Evolutionary conservation across 768 basidiomycete genomes (phyloP), one percentile per base, ranked within the genome.

Genomic region (Russula brevipes): DNA sequence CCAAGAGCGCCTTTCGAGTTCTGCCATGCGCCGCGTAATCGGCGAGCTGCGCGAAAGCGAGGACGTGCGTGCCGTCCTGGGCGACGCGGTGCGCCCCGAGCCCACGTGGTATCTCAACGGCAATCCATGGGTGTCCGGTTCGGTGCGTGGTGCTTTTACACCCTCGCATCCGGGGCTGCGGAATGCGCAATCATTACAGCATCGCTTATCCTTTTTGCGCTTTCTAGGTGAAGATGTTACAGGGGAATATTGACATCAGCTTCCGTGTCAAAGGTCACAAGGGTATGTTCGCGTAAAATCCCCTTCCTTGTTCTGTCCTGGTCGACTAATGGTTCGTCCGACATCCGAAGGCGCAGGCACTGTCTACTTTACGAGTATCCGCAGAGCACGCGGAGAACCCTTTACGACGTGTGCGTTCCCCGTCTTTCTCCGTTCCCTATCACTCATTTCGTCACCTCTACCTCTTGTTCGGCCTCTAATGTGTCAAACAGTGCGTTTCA

Each of bases 341-440:
- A 10, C 12, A 3, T 58, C 39, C 35, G 38, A 49, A 90, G 89
- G 82, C 24, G 78, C 84, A 19, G 90, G 90, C 6, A 92, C 88
- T 17, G 72, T 91, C 2, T 91, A 92, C 70, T 92, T 91, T 72
- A 91, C 89, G 2, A 91, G 88, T 71, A 86, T 92, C 60, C 81
- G 90, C 47, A 61, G 53, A 41, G 60, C 38, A 17, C 61, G 61
- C 41, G 55, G 61, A 53, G 61, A 51, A 19, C 61, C 54, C 45
- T 62, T 62, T 55, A 62, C 54, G 30, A 62, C 61, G 2, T 44
- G 61, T 92, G 72, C 65, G 86, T 81, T 30, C 14, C 11, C 17
- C 44, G 6, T 41, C 14, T 17, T 50, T 33, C 31, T 31, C 46
- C 35, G 24, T 5, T 36, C 11, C 42, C 54, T 9, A 17, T 42